A percentile compares a stretch with the other conserved stretches of the same genome.
Evolutionary conservation across 768 basidiomycete species (phyloP).

Genomic region (Hypholoma sublateritium): DNA sequence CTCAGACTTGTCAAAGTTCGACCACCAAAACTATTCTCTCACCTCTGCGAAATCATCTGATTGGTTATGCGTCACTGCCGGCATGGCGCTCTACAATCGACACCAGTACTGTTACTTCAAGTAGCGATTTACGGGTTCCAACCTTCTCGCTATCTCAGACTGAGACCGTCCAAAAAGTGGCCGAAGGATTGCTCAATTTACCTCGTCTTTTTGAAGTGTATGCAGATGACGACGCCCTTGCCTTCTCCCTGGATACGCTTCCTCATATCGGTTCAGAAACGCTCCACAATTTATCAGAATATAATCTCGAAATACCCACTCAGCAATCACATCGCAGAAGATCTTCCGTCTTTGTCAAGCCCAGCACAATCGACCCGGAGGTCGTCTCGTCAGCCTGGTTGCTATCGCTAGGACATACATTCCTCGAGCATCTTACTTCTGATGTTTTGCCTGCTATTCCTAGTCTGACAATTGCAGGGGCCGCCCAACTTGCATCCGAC

Average conservation of each 20-base stretch:
- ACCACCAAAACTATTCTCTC: conserved; percentile 84
- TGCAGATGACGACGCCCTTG: conserved; percentile 86
- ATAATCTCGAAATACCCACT: conserved; percentile 27
- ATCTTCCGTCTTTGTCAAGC: conserved; percentile 37
- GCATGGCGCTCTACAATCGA: conserved; percentile 63
- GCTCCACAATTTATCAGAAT: conserved; percentile 46
- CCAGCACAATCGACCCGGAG: conserved; percentile 60
- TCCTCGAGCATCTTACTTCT: conserved; percentile 71
- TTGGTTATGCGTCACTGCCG: conserved; percentile 64
- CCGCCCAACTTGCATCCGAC: conserved; percentile 84
- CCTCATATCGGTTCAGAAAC: conserved; percentile 65
- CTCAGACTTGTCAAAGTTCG: conserved; percentile 71
- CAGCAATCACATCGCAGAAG: conserved; percentile 40
- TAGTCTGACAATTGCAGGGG: conserved; percentile 61
- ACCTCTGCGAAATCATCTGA: conserved; percentile 74
- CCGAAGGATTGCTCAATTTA: conserved; percentile 92
- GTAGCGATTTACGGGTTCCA: conserved; percentile 71
- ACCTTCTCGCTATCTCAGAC: conserved; percentile 93
- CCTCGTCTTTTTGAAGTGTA: conserved; percentile 94
- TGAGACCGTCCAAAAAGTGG: conserved; percentile 82
- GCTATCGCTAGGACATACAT: conserved; percentile 80
- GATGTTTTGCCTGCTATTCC: conserved; percentile 72
- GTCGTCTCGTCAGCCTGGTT: conserved; percentile 90
- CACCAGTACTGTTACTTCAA: conserved; percentile 44
- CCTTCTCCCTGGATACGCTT: conserved; percentile 83